A percentile compares a stretch with the other conserved stretches of the same genome.
Evolutionary conservation across 768 basidiomycete genomes (phyloP).

Genomic region (Tylopilus cervinicoccineus): DNA sequence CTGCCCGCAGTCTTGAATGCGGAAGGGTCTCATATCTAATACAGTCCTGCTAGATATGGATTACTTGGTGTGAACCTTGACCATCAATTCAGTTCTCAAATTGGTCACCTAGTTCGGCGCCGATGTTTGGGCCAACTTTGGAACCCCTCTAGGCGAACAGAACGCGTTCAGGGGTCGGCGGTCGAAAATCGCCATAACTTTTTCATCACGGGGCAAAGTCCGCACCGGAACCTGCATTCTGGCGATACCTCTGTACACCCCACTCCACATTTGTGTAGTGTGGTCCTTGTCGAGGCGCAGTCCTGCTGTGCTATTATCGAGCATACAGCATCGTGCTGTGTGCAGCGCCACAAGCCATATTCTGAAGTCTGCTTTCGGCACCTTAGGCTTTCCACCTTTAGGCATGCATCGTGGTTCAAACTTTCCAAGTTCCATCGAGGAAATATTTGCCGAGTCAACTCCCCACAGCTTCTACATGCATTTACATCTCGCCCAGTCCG

Average conservation of each 20-base stretch:
- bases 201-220: neutral
- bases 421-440: neutral
- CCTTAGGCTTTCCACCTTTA: constrained; percentile 6
- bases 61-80: neutral
- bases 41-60: neutral
- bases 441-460: neutral
- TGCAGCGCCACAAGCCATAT: neutral
- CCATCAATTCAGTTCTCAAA: constrained; percentile 1
- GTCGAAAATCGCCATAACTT: constrained; percentile 8
- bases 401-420: constrained; percentile 7
- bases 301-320: constrained; percentile 9
- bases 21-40: neutral
- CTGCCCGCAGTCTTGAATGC: neutral
- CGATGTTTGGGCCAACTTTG: neutral
- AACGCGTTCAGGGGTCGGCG: constrained; percentile 5
- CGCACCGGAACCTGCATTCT: constrained; percentile 6
- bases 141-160: neutral
- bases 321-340: constrained; percentile 13
- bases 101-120: constrained; percentile 7
- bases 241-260: constrained; percentile 6
- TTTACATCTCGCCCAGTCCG: neutral
- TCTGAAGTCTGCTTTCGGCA: neutral
- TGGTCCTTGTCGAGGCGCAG: constrained; percentile 6
- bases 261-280: neutral
- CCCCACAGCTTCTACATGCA: neutral